A percentile compares a stretch with the other conserved stretches of the same genome.
Evolutionary conservation across 306 rosid genomes (phyloP).

Genomic region (Fragaria ananassa): DNA sequence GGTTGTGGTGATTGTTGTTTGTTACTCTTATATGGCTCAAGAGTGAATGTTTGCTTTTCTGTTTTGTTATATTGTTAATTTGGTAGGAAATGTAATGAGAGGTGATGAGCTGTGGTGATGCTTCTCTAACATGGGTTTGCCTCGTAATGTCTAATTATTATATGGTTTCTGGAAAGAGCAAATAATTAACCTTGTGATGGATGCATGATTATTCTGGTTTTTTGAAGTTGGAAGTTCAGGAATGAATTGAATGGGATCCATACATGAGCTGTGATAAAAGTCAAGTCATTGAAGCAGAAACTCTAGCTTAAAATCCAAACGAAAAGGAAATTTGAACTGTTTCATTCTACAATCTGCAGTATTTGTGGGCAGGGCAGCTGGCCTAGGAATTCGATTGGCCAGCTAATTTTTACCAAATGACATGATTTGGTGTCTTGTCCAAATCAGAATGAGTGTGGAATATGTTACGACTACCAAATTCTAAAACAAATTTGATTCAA

Average conservation of each 20-base stretch:
- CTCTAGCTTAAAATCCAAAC: slow-evolving; percentile 9
- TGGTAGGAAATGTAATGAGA: slow-evolving; percentile 17
- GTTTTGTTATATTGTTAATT: background rate
- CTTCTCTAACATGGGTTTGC: slow-evolving; percentile 4
- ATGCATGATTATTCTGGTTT: background rate
- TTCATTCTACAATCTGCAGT: slow-evolving; percentile 1
- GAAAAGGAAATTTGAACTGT: slow-evolving; percentile 30
- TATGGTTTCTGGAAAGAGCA: background rate
- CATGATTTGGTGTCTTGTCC: slow-evolving; percentile 28
- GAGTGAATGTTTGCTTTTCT: slow-evolving; percentile 18
- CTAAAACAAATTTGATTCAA: background rate
- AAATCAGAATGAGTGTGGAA: background rate
- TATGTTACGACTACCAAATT: background rate
- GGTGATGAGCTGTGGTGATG: slow-evolving; percentile 17
- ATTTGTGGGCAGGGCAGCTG: background rate
- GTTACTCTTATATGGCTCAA: background rate
- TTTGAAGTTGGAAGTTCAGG: background rate
- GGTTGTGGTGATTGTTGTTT: slow-evolving; percentile 2
- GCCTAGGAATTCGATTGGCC: slow-evolving; percentile 11
- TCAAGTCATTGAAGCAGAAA: background rate
- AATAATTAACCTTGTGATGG: background rate
- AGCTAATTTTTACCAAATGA: slow-evolving; percentile 21
- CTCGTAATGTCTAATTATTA: background rate
- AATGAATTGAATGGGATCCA: background rate
- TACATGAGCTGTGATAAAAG: background rate